Evolutionary conservation across 768 basidiomycete species (phyloP).

Genomic region (Rhizopogon rudus): DNA sequence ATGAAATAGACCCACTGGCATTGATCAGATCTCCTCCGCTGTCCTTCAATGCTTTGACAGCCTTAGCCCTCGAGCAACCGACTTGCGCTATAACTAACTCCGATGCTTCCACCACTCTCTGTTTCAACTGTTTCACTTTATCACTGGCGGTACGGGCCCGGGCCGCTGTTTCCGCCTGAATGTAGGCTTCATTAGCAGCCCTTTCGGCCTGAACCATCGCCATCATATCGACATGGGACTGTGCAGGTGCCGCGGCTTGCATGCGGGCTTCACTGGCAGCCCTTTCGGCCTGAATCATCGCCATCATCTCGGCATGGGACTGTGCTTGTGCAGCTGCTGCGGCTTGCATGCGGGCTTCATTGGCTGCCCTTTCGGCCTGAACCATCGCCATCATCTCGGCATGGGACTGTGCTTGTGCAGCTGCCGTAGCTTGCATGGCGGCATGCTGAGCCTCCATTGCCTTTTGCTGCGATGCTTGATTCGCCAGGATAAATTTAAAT

Average conservation of each 20-base stretch:
- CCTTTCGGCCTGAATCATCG: too few species aligned
- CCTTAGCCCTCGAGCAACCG: slow-evolving; percentile 87
- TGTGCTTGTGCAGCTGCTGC: too few species aligned
- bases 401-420: too few species aligned
- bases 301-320: too few species aligned
- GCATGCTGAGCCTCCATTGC: too few species aligned
- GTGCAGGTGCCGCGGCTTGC: too few species aligned
- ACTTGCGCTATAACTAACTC: slow-evolving; percentile 91
- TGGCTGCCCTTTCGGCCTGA: slow-evolving; percentile 10
- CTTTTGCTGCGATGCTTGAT: slow-evolving; percentile 3
- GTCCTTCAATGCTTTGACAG: slow-evolving; percentile 85
- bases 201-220: too few species aligned
- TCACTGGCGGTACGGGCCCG: slow-evolving; percentile 18
- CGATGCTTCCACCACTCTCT: too few species aligned
- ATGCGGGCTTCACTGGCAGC: too few species aligned
- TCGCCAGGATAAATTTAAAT: neutral
- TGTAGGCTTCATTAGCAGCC: slow-evolving; percentile 2
- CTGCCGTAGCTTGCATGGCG: too few species aligned
- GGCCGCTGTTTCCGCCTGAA: slow-evolving; percentile 17
- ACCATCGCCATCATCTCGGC: too few species aligned
- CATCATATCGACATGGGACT: too few species aligned
- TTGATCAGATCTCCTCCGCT: slow-evolving; percentile 94
- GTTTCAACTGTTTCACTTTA: slow-evolving; percentile 6
- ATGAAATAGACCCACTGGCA: slow-evolving; percentile 66
- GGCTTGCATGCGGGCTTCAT: slow-evolving; percentile 9